phyloP scores from a whole-genome alignment of 768 basidiomycete genomes.

The Lactarius indigo region DNA sequence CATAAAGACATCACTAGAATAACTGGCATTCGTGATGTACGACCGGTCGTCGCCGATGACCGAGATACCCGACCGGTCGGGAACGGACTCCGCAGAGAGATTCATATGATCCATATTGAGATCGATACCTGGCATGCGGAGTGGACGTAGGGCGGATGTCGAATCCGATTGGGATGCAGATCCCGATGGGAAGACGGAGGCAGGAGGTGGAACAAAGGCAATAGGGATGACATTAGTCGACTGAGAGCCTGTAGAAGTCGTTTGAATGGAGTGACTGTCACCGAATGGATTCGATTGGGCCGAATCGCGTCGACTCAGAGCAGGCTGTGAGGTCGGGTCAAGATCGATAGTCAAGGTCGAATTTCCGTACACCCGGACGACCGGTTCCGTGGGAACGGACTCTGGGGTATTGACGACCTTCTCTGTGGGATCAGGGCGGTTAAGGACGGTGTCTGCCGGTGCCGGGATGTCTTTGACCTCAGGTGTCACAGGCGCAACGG shows the following conservation, averaged over 20 bases:
- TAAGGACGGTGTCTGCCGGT: slow-evolving; percentile 72
- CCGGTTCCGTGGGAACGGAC: slow-evolving; percentile 31
- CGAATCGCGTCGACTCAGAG: slow-evolving; percentile 31
- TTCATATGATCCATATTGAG: slow-evolving; percentile 63
- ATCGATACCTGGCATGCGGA: slow-evolving; percentile 56
- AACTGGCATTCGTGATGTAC: slow-evolving; percentile 71
- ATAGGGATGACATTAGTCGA: slow-evolving; percentile 86
- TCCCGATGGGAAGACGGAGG: slow-evolving; percentile 34
- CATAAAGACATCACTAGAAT: slow-evolving; percentile 72
- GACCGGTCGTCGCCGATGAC: slow-evolving; percentile 58
- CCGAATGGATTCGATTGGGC: slow-evolving; percentile 66
- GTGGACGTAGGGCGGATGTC: slow-evolving; percentile 47
- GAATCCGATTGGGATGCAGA: slow-evolving; percentile 17
- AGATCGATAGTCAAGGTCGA: slow-evolving; percentile 53
- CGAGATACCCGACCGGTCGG: slow-evolving; percentile 42
- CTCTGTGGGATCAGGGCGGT: slow-evolving; percentile 77
- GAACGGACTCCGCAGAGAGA: slow-evolving; percentile 50
- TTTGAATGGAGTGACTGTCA: slow-evolving; percentile 77
- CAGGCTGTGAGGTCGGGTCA: slow-evolving; percentile 42
- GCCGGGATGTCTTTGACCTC: slow-evolving; percentile 57
- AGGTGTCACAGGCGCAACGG: slow-evolving; percentile 39
- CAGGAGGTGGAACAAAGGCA: slow-evolving; percentile 63
- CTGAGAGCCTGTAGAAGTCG: slow-evolving; percentile 65
- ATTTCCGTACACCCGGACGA: slow-evolving; percentile 47
- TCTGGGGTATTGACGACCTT: slow-evolving; percentile 39